A percentile compares a stretch with the other conserved stretches of the same genome.
phyloP scores from a whole-genome alignment of 257 asterid genomes.

The Forsythia suspensa region DNA sequence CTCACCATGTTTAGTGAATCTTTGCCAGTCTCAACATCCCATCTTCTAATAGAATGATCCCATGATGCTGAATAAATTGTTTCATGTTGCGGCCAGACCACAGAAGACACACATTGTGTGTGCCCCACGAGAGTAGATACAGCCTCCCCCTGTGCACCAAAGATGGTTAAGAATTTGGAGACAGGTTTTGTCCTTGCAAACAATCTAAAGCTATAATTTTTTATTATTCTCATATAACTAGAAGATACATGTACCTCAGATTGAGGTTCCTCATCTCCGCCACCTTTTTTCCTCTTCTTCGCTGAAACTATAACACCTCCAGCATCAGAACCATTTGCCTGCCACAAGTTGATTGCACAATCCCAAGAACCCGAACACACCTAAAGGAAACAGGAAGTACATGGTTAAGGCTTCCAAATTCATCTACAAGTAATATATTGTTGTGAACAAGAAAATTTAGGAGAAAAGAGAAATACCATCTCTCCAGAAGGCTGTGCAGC shows the following conservation, averaged over 20 bases:
- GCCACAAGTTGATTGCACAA: slow-evolving; percentile 74
- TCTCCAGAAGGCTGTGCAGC: slow-evolving; percentile 75
- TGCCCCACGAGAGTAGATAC: slow-evolving; percentile 83
- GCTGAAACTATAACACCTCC: slow-evolving; percentile 57
- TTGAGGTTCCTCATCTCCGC: slow-evolving; percentile 49
- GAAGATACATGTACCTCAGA: slow-evolving; percentile 56
- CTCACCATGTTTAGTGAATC: slow-evolving; percentile 68
- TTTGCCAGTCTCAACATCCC: slow-evolving; percentile 95
- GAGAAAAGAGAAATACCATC: slow-evolving; percentile 50
- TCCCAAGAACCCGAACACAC: slow-evolving; percentile 99
- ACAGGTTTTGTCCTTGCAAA: background rate
- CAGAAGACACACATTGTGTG: slow-evolving; percentile 87
- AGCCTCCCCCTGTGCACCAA: slow-evolving; percentile 67
- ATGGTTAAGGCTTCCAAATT: slow-evolving; percentile 17
- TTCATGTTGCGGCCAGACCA: slow-evolving; percentile 70
- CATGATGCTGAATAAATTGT: slow-evolving; percentile 88
- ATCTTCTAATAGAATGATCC: slow-evolving; percentile 92
- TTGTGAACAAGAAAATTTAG: background rate
- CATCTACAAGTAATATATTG: background rate
- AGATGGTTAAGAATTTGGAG: slow-evolving; percentile 8
- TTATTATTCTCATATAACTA: slow-evolving; percentile 9
- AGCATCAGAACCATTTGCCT: slow-evolving; percentile 41
- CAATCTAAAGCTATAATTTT: background rate
- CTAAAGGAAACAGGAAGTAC: slow-evolving; percentile 40
- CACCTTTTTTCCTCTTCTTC: slow-evolving; percentile 79